These are phyloP conservation scores for Penicillium cinerascens DNA, from an alignment of 495 filamentous ascomycete genomes.

Conservation along the genomic window DNA sequence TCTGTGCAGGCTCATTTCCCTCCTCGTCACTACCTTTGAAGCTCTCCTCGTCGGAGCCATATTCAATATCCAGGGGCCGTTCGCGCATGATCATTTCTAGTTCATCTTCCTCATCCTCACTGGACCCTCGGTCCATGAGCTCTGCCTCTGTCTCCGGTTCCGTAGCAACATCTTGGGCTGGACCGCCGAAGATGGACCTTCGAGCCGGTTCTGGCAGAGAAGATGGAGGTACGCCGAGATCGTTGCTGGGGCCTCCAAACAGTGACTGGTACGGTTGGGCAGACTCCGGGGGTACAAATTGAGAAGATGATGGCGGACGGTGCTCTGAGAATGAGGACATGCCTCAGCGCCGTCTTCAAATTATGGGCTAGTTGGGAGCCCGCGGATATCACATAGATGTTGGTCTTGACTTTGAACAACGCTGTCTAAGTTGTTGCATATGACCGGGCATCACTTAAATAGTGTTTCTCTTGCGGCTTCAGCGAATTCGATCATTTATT, in stretches of 20 bases:
- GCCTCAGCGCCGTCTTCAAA: constrained; percentile 12
- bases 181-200: constrained; percentile 35
- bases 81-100: constrained; percentile 27
- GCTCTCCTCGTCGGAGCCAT: constrained; percentile 25
- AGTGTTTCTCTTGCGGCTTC: not conserved
- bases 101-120: constrained; percentile 15
- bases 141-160: constrained; percentile 8
- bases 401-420: not conserved
- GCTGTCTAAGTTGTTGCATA: not conserved
- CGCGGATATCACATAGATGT: constrained; percentile 9
- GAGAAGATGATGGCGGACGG: constrained; percentile 17
- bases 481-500: not conserved
- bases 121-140: constrained; percentile 1
- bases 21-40: constrained; percentile 23
- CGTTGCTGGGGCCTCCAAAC: constrained; percentile 39
- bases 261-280: constrained; percentile 35
- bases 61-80: constrained; percentile 10
- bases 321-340: constrained; percentile 36
- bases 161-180: constrained; percentile 22
- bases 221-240: constrained; percentile 26
- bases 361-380: not conserved
- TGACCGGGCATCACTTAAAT: constrained; percentile 7
- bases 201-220: constrained; percentile 17
- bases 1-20: not conserved
- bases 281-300: constrained; percentile 31